A percentile compares a stretch with the other conserved stretches of the same genome.
Conservation (phyloP, 352 stramenopile species). For the Aphanomyces stellatus region DNA sequence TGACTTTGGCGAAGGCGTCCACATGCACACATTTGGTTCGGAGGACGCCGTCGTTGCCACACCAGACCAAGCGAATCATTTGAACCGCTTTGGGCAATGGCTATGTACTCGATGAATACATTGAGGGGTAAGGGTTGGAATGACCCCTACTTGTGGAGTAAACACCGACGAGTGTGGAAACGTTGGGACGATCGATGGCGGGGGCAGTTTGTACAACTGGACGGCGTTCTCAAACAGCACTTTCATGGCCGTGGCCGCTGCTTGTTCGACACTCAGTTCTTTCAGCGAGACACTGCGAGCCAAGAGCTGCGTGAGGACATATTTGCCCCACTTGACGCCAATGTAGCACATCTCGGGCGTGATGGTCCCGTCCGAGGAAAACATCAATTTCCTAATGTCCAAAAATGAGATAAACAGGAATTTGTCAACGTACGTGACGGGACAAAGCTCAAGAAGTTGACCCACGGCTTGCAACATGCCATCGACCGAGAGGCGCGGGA, state of each 20-base stretch:
- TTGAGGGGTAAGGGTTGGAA: too few species aligned
- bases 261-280: not conserved
- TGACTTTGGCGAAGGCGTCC: not conserved
- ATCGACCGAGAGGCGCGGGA: not conserved
- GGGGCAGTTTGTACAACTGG: not conserved
- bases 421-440: not conserved
- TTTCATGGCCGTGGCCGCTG: not conserved
- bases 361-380: not conserved
- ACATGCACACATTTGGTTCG: not conserved
- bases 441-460: not conserved
- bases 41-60: not conserved
- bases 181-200: not conserved
- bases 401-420: not conserved
- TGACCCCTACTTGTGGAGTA: too few species aligned
- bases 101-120: not conserved
- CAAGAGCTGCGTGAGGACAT: not conserved
- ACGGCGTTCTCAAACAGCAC: not conserved
- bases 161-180: not conserved
- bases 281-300: not conserved
- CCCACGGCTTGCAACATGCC: not conserved
- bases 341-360: not conserved
- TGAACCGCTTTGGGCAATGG: not conserved
- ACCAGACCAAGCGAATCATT: not conserved
- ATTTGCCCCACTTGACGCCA: conserved; percentile 1
- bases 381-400: not conserved